Evolutionary conservation across 1,284 basidiomycete genomes (phyloP).

Genomic region (Austroboletus sp.): DNA sequence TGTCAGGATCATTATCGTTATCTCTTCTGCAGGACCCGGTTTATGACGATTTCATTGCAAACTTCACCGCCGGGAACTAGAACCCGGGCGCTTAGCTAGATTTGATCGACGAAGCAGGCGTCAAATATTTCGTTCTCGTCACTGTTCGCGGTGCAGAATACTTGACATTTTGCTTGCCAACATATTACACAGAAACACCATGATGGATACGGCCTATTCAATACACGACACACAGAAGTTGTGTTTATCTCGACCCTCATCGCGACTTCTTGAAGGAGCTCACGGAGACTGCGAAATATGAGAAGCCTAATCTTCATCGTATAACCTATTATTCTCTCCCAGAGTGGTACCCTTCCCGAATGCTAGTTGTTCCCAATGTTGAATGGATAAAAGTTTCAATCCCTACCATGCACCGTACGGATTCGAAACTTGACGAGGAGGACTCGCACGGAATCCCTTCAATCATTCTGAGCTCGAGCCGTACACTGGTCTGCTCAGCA

Average conservation of each 20-base stretch:
- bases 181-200: constrained; percentile 39
- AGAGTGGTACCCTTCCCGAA: constrained; percentile 38
- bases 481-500: constrained; percentile 47
- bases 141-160: constrained; percentile 33
- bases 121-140: constrained; percentile 57
- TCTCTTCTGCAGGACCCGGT: constrained; percentile 34
- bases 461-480: constrained; percentile 44
- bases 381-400: constrained; percentile 39
- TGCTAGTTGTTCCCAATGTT: background rate
- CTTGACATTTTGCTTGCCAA: constrained; percentile 1
- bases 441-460: constrained; percentile 48
- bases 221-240: constrained; percentile 46
- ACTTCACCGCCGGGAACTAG: constrained; percentile 48
- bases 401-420: constrained; percentile 46
- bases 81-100: constrained; percentile 51
- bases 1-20: background rate
- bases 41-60: constrained; percentile 54
- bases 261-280: constrained; percentile 51
- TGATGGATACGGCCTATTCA: constrained; percentile 49
- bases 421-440: too few relatives aligned
- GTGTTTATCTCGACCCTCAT: constrained; percentile 44
- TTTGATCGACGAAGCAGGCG: constrained; percentile 49
- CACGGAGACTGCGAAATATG: constrained; percentile 43
- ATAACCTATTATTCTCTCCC: constrained; percentile 51
- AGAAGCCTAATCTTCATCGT: constrained; percentile 45